Conservation (phyloP, 2,329 filamentous ascomycete species). For the Fusarium marasasianum region DNA sequence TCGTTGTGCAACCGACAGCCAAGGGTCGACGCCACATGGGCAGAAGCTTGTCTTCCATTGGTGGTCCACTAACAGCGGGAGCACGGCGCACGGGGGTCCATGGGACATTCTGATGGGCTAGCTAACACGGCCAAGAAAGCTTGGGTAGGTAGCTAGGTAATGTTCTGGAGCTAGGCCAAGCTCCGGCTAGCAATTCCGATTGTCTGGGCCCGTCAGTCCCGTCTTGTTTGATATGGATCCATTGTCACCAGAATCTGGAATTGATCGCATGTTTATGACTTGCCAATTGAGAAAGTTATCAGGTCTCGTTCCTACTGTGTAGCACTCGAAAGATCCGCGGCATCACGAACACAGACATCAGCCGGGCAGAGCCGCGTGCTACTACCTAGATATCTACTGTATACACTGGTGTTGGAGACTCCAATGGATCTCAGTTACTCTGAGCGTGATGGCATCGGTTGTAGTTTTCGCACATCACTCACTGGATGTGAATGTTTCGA, state of each 20-base stretch:
- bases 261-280: constrained; percentile 9
- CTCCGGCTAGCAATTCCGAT: constrained; percentile 26
- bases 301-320: background rate
- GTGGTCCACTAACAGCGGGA: constrained; percentile 46
- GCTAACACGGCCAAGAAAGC: constrained; percentile 30
- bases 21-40: constrained; percentile 43
- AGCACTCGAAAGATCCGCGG: background rate
- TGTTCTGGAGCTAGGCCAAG: background rate
- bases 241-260: background rate
- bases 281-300: background rate
- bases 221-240: background rate
- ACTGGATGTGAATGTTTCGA: background rate
- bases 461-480: background rate
- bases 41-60: constrained; percentile 40
- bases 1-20: constrained; percentile 34
- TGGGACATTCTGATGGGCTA: constrained; percentile 46
- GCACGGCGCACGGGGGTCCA: constrained; percentile 46
- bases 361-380: constrained; percentile 4
- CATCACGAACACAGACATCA: background rate
- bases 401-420: background rate
- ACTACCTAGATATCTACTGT: background rate
- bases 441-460: background rate
- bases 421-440: background rate
- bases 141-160: background rate
- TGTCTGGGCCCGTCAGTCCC: constrained; percentile 11